phyloP scores from a whole-genome alignment of 768 basidiomycete species.

The Lactarius hengduanensis region DNA sequence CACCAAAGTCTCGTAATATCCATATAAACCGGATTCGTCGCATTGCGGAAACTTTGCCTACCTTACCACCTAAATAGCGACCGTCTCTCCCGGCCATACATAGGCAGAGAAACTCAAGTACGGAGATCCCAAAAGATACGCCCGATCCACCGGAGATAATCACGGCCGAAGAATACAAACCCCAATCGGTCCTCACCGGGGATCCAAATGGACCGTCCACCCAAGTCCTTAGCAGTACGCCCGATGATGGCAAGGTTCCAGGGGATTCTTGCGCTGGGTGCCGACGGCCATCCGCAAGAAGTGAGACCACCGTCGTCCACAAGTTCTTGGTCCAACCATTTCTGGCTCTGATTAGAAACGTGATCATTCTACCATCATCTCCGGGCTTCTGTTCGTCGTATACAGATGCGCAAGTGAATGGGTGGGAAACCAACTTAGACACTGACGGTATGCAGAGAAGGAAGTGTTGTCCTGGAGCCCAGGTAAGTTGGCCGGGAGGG shows the following conservation, averaged over 20 bases:
- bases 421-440: constrained; percentile 61
- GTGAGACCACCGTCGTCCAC: constrained; percentile 51
- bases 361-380: constrained; percentile 53
- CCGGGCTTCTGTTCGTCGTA: constrained; percentile 47
- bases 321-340: constrained; percentile 67
- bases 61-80: constrained; percentile 45
- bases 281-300: constrained; percentile 36
- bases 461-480: constrained; percentile 82
- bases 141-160: constrained; percentile 74
- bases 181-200: constrained; percentile 57
- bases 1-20: constrained; percentile 74
- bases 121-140: constrained; percentile 65
- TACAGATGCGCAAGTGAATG: constrained; percentile 68
- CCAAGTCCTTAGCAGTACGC: constrained; percentile 54
- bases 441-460: constrained; percentile 65
- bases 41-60: constrained; percentile 44
- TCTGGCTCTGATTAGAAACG: constrained; percentile 68
- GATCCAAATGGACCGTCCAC: constrained; percentile 75
- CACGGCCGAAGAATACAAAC: constrained; percentile 53
- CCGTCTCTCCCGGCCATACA: constrained; percentile 58
- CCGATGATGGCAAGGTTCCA: constrained; percentile 39
- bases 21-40: constrained; percentile 69
- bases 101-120: constrained; percentile 62
- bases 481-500: constrained; percentile 53
- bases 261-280: constrained; percentile 37